Conservation (phyloP, 2,329 filamentous ascomycete species). For the Seiridium cupressi region DNA sequence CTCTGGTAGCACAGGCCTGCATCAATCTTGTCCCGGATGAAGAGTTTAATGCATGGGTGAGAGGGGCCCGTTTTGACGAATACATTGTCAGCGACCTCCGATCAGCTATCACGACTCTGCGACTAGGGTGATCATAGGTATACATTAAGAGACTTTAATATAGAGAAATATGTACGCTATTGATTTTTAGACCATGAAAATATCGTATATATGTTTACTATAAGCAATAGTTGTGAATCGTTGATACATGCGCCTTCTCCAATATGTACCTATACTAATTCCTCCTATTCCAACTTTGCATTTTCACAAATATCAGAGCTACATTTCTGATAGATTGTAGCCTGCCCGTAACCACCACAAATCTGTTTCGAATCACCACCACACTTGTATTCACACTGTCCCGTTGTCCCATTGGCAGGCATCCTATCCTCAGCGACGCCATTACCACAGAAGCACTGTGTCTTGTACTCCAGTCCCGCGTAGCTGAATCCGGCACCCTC, state of each 20-base stretch:
- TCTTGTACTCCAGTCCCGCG: constrained; percentile 22
- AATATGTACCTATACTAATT: neutral
- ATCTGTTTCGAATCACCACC: constrained; percentile 31
- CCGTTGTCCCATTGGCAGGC: constrained; percentile 38
- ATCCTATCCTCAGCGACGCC: constrained; percentile 22
- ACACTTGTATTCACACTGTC: constrained; percentile 39
- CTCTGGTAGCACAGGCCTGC: neutral
- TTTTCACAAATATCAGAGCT: constrained; percentile 19
- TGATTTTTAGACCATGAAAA: too few species aligned
- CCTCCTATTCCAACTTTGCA: constrained; percentile 2
- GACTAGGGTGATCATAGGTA: neutral
- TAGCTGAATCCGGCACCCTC: constrained; percentile 13
- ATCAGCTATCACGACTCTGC: neutral
- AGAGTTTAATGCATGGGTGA: neutral
- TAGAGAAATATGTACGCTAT: too few species aligned
- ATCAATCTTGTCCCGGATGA: neutral
- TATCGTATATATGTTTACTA: too few species aligned
- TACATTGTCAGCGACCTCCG: neutral
- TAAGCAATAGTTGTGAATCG: too few species aligned
- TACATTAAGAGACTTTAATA: neutral
- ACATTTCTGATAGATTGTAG: constrained; percentile 35
- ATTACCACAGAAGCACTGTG: constrained; percentile 27
- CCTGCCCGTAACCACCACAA: constrained; percentile 33
- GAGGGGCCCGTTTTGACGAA: neutral
- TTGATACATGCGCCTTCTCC: neutral